Evolutionary conservation across 2,329 filamentous ascomycete genomes (phyloP), one percentile per base, ranked within the genome.

Genomic region (Alternaria postmessia): DNA sequence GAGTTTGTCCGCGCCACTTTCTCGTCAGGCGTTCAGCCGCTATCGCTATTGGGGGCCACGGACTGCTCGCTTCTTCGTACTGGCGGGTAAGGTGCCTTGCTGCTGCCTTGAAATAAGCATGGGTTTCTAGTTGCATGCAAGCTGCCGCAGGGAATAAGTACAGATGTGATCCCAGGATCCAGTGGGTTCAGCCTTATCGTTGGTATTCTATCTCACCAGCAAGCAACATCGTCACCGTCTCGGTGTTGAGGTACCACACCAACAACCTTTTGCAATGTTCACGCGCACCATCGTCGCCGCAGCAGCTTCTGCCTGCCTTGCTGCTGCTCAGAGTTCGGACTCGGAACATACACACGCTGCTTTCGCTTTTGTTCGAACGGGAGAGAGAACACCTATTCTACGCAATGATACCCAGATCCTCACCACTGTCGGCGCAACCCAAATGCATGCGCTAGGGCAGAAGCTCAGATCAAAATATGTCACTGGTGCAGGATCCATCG

Each of bases 391-490:
- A 6, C 86, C 86, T 3, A 66, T 75, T 44, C 52, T 75, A 20
- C 53, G 54, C 3, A 62, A 63, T 30, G 61, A 58, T 7, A 66
- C 79, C 3, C 75, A 73, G 5, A 73, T 73, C 1, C 76, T 88
- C 52, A 87, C 85, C 1, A 79, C 84, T 1, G 75, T 85, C 43
- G 87, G 87, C 49, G 86, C 86, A n/a, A 82, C 81, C 51, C 82
- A 87, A 63, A 78, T 87, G 57, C 81, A 82, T 62, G 66, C 75
- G 11, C 80, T 84, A 8, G 87, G 86, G 2, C 70, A 78, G 16
- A 80, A 79, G 57, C 83, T 88, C 68, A 82, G 87, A 61, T 66
- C 79, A 30, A 81, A 85, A 54, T 88, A 88, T 72, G 75, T 88
- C 51, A 54, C 61, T 22, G 74, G 75, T 20, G 44, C 66, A 7